Evolutionary conservation across 2,329 filamentous ascomycete species (phyloP), one percentile per base, ranked within the genome.

Genomic region (Hypoxylon sp.): DNA sequence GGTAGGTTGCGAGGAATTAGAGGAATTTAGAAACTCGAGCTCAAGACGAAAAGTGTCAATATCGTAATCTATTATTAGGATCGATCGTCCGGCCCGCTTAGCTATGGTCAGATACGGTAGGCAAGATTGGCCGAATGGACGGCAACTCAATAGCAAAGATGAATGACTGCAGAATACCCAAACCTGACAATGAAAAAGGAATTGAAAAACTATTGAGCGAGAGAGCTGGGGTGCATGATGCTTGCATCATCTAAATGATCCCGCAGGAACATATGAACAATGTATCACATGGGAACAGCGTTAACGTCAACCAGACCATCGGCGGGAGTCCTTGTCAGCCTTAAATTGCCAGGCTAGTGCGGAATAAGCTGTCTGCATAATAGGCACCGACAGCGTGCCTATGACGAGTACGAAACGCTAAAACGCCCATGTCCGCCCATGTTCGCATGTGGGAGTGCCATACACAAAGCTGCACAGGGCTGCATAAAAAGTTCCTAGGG

Each of bases 1-100:
- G 58, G 40, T 7, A 36, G 38, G 26, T 44, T 22, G 28, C 45
- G 24, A 50, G 30, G 38, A n/a, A 26, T 28, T 18, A 54, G 30
- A 53, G 53, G 30, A 53, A 58, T 24, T 20, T 28, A 26, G 24
- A 48, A 22, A 30, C 30, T 46, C 6, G 55, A 60, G 49, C 18
- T 49, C 3, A 51, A 50, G 48, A 64, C 52, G 48, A 49, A 53
- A 53, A 64, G 42, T 58, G 61, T 54, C 30, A 67, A 54, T 56
- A 64, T 59, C 38, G 20, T 30, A 59, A 28, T 59, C 30, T 67
- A 62, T 60, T 55, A 62, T 66, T 64, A 61, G 42, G 62, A 68
- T 68, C 44, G 57, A 64, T 67, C 28, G 57, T 28, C 46, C 38
- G 52, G 56, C 44, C 62, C 60, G 60, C 59, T 66, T 58, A 40